Evolutionary conservation across 1,284 basidiomycete species (phyloP), one percentile per base, ranked within the genome.

Genomic region (Ceratobasidium papillatum): DNA sequence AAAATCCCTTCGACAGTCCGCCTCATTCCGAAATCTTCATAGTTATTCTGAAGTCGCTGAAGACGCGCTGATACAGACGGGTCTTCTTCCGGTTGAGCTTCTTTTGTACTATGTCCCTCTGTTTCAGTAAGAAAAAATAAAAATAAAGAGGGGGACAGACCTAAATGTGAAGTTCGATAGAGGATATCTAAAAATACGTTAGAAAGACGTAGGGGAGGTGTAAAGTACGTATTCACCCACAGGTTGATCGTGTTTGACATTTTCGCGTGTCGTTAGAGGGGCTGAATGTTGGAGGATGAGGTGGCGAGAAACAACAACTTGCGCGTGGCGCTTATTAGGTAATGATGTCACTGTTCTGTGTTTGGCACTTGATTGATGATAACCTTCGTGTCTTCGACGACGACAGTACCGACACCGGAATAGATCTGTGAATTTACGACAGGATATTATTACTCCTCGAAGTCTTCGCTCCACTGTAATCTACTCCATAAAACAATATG

Each of bases 1-100:
- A 99, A 88, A 76, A 99, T 92, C n/a, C 95, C 97, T 81, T 99
- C 97, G 11, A 98, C 95, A 0, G 95, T 96, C 25, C 95, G 86
- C 36, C 96, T 88, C 91, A 97, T 96, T 3, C 95, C 97, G 81
- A 93, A 95, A 82, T 98, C 94, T 81, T 96, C 94, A 87, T 96
- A 99, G 81, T 99, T 97, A 81, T 95, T 95, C 82, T 98, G 94
- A 2, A 97, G 87, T 8, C 94, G 89, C 81, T 94, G 92, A 19
- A 97, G 85, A 73, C 94, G 91, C 14, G 94, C 93, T 2, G 94
- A 92, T 0, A 98, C 96, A 0, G 95, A 97, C 0, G 95, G 93
- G 80, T 98, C 96, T 81, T 99, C 97, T 81, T 99, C 97, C 5
- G 95, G 94, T 81, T 98, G 96, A 0, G 94, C 90, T 80, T 97